Base-by-base conservation (phyloP, 257 asterid genomes). In the Buddleja alternifolia region DNA sequence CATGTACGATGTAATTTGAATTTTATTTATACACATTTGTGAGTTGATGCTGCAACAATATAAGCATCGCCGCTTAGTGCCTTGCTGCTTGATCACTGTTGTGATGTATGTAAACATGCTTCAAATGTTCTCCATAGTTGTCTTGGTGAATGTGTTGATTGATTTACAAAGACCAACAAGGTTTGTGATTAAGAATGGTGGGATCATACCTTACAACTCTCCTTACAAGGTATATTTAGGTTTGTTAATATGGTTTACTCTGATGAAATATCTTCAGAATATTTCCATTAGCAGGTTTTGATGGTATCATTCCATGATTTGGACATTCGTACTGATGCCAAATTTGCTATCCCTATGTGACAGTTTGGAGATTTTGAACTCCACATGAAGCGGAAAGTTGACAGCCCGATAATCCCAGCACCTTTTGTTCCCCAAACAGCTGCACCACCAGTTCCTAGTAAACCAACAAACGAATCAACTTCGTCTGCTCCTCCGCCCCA, bases 341-440 rank as follows among this genome's bases (percentile, higher is more conserved):
- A 32, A 24, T 73, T 47, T 62, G 21, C 58, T 29, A 42, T 54
- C 42, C 39, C 58, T 51, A 19, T 57, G 21, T 66, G 19, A 23
- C 54, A 87, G 95, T 57, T 85, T 79, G 95, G 95, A 72, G 83
- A 78, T 74, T 87, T 87, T 29, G 85, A 87, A 70, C 68, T 87
- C 78, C 83, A 81, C 67, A 46, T 87, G 76, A 83, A 85, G 78
- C 80, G 95, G 36, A 81, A 78, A 34, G 63, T 85, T 62, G 81
- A 73, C 55, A 59, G 76, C 36, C 75, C 82, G 44, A 36, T 59
- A 73, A 71, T 57, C 73, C 82, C 80, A 32, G 72, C 75, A 20
- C 80, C 82, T 48, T 39, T 76, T 59, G 70, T 69, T 58, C 67
- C 80, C 4, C 73, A 81, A 39, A 61, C 79, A 55, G 50, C 76